A percentile compares a stretch with the other conserved stretches of the same genome.
Evolutionary conservation across 2,329 filamentous ascomycete species (phyloP).

Genomic region (Aureobasidium sp.): DNA sequence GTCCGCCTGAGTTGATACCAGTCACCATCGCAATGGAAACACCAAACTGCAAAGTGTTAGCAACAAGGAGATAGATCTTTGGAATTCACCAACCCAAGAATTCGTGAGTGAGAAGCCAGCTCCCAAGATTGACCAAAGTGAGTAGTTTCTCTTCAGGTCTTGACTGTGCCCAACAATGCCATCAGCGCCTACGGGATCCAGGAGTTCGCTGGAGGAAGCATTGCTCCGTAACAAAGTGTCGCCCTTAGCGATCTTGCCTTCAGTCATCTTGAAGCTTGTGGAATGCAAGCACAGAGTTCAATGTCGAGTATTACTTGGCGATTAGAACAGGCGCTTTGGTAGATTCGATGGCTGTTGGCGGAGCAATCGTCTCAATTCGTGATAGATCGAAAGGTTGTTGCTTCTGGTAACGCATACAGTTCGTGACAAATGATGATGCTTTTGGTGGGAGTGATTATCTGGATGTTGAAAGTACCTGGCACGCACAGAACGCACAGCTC

Average conservation of each 20-base stretch:
- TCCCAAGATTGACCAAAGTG: constrained; percentile 39
- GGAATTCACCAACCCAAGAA: constrained; percentile 34
- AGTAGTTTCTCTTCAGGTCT: constrained; percentile 40
- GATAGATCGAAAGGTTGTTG: not conserved
- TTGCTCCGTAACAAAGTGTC: not conserved
- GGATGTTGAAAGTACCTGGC: not conserved
- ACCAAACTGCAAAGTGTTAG: constrained; percentile 26
- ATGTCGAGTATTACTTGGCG: not conserved
- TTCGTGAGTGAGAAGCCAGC: constrained; percentile 44
- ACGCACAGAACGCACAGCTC: not conserved
- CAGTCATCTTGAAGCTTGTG: not conserved
- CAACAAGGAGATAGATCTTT: not conserved
- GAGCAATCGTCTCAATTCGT: not conserved
- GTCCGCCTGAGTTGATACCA: constrained; percentile 42
- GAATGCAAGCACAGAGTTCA: not conserved
- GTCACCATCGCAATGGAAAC: constrained; percentile 41
- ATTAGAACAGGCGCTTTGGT: not conserved
- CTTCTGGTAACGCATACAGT: not conserved
- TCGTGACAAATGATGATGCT: not conserved
- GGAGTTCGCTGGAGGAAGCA: not conserved
- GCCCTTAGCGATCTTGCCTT: not conserved
- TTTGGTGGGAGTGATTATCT: not conserved
- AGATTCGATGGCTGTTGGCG: not conserved
- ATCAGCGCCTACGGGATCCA: constrained; percentile 23
- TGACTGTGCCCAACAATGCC: constrained; percentile 41